Evolutionary conservation across 345 rosid species (phyloP), one percentile per base, ranked within the genome.

Genomic region (Eucalyptus pauciflora): DNA sequence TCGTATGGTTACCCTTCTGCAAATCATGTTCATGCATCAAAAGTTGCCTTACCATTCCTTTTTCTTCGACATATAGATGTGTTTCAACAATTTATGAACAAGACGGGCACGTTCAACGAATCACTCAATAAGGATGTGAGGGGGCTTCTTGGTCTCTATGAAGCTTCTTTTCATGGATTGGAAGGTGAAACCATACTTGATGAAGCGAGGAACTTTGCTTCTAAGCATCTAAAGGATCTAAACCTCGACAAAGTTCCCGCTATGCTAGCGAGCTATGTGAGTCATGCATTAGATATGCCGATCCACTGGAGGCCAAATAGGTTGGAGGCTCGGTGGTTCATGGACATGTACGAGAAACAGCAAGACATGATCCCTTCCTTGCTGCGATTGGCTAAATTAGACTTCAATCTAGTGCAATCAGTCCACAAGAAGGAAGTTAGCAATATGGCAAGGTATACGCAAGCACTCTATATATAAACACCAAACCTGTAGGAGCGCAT

Each of bases 111-210:
- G 0, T 89, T 92, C 56, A 18, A 86, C 31, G 56, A 86, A 83
- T 8, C 54, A 24, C 41, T 86, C 9, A 37, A 13, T 25, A 71
- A 86, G 22, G 92, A 89, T 76, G 56, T 80, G 15, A 64, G 88
- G 52, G 93, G 88, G 15, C 54, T 92, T 33, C 27, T 92, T 14
- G 56, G 92, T 54, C 56, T 92, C n/a, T 89, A 90, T 87, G 92
- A 92, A 89, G 93, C 93, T 64, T 89, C 90, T 20, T 88, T 50
- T 67, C 80, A 89, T 58, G 88, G 86, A 15, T 50, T 86, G 37
- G 67, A 76, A 87, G 92, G 89, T 7, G 92, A 91, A 88, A 50
- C 27, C 24, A 54, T 48, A 10, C 71, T 89, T 37, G 91, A 91
- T n/a, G 89, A 88, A 25, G 91, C 91, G 10, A 87, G 33, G 83